Conservation (phyloP, 2,329 filamentous ascomycete genomes). For the Botrytis pseudocinerea region DNA sequence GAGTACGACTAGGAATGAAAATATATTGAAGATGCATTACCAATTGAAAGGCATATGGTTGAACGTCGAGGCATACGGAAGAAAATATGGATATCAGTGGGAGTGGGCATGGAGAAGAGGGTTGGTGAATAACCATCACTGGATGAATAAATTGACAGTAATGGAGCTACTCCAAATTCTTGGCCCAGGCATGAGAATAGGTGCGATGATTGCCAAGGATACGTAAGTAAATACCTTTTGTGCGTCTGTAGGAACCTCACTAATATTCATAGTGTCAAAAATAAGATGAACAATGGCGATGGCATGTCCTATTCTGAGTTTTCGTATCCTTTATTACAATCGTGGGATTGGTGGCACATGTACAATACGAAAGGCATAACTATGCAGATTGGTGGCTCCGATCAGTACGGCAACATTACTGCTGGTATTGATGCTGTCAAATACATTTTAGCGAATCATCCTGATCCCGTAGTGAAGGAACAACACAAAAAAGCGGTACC, state of each 20-base stretch:
- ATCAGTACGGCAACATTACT: constrained; percentile 96
- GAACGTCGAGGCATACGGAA: constrained; percentile 68
- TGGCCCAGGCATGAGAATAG: constrained; percentile 73
- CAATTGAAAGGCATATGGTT: constrained; percentile 72
- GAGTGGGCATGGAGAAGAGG: constrained; percentile 67
- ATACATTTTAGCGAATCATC: constrained; percentile 62
- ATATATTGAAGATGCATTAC: constrained; percentile 66
- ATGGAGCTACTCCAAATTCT: constrained; percentile 74
- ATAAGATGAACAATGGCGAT: constrained; percentile 78
- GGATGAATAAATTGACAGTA: constrained; percentile 73
- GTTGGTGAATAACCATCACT: constrained; percentile 78
- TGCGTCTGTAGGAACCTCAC: constrained; percentile 4
- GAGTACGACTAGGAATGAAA: constrained; percentile 57
- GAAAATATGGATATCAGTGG: constrained; percentile 64
- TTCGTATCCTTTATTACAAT: constrained; percentile 87
- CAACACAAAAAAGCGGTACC: constrained; percentile 45
- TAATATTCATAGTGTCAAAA: constrained; percentile 60
- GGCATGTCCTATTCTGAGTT: constrained; percentile 96
- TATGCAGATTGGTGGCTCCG: constrained; percentile 90
- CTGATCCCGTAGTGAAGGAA: constrained; percentile 48
- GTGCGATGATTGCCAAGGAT: constrained; percentile 84
- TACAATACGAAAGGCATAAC: constrained; percentile 68
- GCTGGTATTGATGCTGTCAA: constrained; percentile 86
- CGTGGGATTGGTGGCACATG: constrained; percentile 95
- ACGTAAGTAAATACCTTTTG: constrained; percentile 59